These are phyloP conservation scores for Cryptococcus depauperatus DNA, from an alignment of 1,284 basidiomycete genomes.

Conservation along the genomic window DNA sequence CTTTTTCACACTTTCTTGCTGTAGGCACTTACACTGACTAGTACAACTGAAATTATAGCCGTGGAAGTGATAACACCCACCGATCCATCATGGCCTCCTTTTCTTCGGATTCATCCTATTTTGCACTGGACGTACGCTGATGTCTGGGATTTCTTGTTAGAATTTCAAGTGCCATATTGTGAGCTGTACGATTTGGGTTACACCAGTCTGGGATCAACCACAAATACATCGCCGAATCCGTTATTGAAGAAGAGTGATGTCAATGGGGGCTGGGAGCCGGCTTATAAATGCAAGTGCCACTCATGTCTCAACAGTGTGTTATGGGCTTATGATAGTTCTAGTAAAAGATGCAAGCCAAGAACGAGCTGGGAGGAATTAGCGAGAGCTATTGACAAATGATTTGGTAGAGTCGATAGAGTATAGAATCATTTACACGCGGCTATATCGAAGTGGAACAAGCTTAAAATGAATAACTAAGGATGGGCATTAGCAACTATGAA, in stretches of 20 bases:
- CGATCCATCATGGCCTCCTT: constrained; percentile 78
- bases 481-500: too few relatives aligned
- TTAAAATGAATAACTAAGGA: too few relatives aligned
- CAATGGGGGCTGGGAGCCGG: constrained; percentile 27
- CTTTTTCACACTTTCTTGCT: neutral
- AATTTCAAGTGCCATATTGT: constrained; percentile 75
- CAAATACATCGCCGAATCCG: constrained; percentile 90
- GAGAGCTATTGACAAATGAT: too few relatives aligned
- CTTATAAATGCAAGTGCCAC: constrained; percentile 31
- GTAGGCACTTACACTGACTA: neutral
- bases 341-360: constrained; percentile 64
- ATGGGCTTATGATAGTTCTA: constrained; percentile 8
- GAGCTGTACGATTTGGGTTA: constrained; percentile 83
- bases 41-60: constrained; percentile 33
- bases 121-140: constrained; percentile 88
- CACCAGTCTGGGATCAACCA: constrained; percentile 89
- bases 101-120: constrained; percentile 89
- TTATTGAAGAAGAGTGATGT: constrained; percentile 52
- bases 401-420: too few relatives aligned
- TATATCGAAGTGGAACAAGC: too few relatives aligned
- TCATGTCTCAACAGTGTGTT: neutral
- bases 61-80: constrained; percentile 68
- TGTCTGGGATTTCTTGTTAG: constrained; percentile 79
- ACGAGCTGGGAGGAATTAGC: constrained; percentile 50
- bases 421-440: too few relatives aligned